Conservation (phyloP, 371 early-diverging fungal genomes). For the Choanephora cucurbitarum region DNA sequence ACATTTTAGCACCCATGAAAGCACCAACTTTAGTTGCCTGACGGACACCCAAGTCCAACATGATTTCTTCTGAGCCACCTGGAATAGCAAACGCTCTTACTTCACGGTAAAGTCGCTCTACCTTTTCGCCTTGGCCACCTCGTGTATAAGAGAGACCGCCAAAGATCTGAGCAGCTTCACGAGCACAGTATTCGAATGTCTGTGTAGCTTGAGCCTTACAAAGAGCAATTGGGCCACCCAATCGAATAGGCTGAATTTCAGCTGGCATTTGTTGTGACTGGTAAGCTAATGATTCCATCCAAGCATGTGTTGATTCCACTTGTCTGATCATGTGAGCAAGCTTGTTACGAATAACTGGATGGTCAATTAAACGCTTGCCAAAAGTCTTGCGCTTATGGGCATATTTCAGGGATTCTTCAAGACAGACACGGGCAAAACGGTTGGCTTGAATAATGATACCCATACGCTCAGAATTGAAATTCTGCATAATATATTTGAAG, state of each 20-base stretch:
- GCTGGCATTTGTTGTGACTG: constrained; percentile 56
- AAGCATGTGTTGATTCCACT: constrained; percentile 73
- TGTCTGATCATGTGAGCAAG: constrained; percentile 71
- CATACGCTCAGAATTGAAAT: constrained; percentile 76
- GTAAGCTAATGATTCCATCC: constrained; percentile 60
- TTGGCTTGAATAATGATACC: constrained; percentile 82
- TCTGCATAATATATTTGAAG: constrained; percentile 76
- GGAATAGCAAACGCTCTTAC: constrained; percentile 69
- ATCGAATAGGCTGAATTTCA: constrained; percentile 57
- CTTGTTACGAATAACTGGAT: constrained; percentile 70
- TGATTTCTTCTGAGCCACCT: constrained; percentile 75
- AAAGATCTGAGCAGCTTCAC: constrained; percentile 75
- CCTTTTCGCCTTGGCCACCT: constrained; percentile 69
- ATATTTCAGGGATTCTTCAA: constrained; percentile 82
- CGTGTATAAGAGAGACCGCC: constrained; percentile 69
- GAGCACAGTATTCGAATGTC: constrained; percentile 70
- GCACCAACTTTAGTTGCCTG: constrained; percentile 68
- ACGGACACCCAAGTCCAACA: constrained; percentile 71
- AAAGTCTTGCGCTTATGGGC: constrained; percentile 85
- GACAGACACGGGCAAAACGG: constrained; percentile 81
- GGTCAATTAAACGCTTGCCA: constrained; percentile 73
- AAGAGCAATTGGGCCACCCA: constrained; percentile 72
- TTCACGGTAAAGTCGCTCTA: constrained; percentile 72
- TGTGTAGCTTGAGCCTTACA: constrained; percentile 70
- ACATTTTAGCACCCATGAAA: constrained; percentile 66